Base-by-base conservation (phyloP, 169 alveolate genomes). In the Besnoitia besnoiti region DNA sequence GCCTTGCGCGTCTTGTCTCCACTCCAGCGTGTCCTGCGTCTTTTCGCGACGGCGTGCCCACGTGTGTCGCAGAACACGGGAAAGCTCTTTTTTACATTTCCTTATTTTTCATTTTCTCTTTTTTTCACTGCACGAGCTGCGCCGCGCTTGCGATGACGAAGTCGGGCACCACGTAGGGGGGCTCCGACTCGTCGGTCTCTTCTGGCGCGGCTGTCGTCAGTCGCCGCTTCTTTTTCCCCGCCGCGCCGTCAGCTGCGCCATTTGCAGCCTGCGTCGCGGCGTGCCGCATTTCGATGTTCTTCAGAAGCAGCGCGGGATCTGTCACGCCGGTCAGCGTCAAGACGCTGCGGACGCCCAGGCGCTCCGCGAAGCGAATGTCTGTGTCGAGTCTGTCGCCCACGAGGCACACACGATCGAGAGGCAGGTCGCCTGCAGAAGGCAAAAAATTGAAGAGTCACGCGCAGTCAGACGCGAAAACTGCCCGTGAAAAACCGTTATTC, bases 351-450 rank as follows among this genome's bases (percentile, higher is more conserved):
- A 67, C 80, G 44, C 80, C 80, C 4, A 67, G 80, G 30, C 39
- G 80, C 39, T 30, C 24, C 44, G 80, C 80, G 24, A 67, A 67
- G 2, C 39, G 44, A n/a, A 67, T 67, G 80, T 67, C 80, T 30
- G 80, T 67, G 80, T 67, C 80, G 12, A 67, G 44, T 37, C 80
- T 37, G 44, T 67, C 80, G 19, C 80, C 80, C 44, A 67, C 80
- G 24, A 67, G 80, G 21, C 80, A 67, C 24, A 67, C 80, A 42
- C 80, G 80, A n/a, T 67, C 21, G 14, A 30, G 39, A 5, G 80
- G 80, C 40, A 42, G 19, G 4, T 19, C 14, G 47, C 80, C 80
- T 67, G 80, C 80, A 30, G n/a, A n/a, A n/a, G n/a, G n/a, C n/a
- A n/a, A n/a, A n/a, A n/a, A n/a, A n/a, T n/a, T n/a, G n/a, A n/a